phyloP scores from a whole-genome alignment of 139 green algal species.

The Chlamydomonas asymmetrica region DNA sequence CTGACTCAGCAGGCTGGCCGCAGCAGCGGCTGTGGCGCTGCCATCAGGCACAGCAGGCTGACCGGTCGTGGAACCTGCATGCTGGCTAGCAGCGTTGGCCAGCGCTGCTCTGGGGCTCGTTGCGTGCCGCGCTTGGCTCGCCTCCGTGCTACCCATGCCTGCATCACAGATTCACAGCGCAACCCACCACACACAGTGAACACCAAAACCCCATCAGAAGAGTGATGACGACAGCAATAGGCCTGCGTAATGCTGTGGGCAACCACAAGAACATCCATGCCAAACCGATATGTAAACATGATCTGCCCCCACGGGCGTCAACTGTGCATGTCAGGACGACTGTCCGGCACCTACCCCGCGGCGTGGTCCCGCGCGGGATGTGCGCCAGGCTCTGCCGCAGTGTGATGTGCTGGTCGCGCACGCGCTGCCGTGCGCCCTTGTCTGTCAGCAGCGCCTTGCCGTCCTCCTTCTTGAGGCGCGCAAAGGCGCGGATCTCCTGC shows the following conservation, averaged over 20 bases:
- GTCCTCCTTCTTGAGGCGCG: slow-evolving; percentile 10
- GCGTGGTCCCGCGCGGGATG: neutral
- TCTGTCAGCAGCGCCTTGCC: slow-evolving; percentile 41
- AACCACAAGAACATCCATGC: neutral
- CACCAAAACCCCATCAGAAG: too few species aligned
- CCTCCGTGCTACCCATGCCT: neutral
- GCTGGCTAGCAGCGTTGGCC: neutral
- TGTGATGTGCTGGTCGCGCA: slow-evolving; percentile 43
- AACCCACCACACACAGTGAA: neutral
- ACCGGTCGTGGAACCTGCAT: neutral
- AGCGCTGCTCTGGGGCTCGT: neutral
- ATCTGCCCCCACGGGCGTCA: neutral
- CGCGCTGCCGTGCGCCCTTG: slow-evolving; percentile 34
- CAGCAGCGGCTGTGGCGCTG: neutral
- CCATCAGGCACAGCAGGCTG: neutral
- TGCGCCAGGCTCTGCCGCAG: slow-evolving; percentile 43
- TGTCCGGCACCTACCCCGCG: neutral
- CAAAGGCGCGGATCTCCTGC: slow-evolving; percentile 1
- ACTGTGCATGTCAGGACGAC: neutral
- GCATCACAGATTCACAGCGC: neutral
- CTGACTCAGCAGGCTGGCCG: slow-evolving; percentile 11
- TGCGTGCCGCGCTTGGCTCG: neutral
- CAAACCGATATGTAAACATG: neutral
- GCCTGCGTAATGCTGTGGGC: neutral
- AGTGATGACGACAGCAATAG: neutral